Base-by-base conservation (phyloP, 306 rosid genomes). In the Psophocarpus tetragonolobus region DNA sequence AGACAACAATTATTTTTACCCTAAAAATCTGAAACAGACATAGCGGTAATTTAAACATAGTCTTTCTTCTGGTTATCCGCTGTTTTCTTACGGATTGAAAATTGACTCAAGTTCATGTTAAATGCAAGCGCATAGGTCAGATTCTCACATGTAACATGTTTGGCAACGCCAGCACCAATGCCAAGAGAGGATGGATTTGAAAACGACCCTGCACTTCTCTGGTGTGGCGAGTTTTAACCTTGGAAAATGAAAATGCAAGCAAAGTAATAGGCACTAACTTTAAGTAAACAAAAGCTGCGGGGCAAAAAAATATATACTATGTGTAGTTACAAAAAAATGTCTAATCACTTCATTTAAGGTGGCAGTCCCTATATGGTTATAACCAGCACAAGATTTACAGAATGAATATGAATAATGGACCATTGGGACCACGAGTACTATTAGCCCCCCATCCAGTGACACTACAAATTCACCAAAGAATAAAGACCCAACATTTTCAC, bases 351-450 rank as follows among this genome's bases (percentile, higher is more conserved):
- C 72, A 65, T 83, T 77, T 72, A 66, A 82, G 57, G 39, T 70
- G 35, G 10, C 30, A 53, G 80, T 76, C 53, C 71, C 79, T 64
- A 81, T 73, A 81, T 79, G 32, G 8, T 41, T 62, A 61, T 30
- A 29, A 14, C 68, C 71, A 73, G 79, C 78, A 62, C 70, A 58
- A 51, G 18, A 47, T 47, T 75, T 65, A 44, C 51, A 83, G 54
- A 47, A 78, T 47, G 26, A 73, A 44, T 17, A 78, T 47, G 26
- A 73, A 44, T 17, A 56, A 61, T 75, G 87, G 87, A 79, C 89
- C 87, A 82, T 61, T n/a, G 70, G 88, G 88, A 84, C 96, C 85
- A 81, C 86, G 71, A 69, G 60, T 74, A 84, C 84, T 47, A 77
- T 71, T 74, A 48, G 62, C 75, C 36, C 80, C 63, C 80, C 75